Evolutionary conservation across 2,329 filamentous ascomycete species (phyloP), one percentile per base, ranked within the genome.

Genomic region (Trichophyton verrucosum): DNA sequence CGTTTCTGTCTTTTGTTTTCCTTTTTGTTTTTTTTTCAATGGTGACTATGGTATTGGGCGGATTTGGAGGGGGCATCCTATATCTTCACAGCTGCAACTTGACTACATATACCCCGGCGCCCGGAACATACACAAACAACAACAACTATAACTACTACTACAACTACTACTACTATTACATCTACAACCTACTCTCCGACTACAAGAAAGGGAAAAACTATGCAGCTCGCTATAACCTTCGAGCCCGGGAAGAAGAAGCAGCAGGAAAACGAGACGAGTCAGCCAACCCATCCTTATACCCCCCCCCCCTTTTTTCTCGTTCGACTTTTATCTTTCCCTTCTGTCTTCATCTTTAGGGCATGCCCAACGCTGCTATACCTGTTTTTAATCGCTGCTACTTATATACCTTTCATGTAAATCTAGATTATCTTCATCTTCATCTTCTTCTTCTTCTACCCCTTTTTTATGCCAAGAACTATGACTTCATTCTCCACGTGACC

Each of bases 71-170:
- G 42, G 33, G 47, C 55, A 53, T 58, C 42, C 53, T 57, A 20
- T 51, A 33, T 49, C 38, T 58, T 60, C 53, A 30, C 38, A 57
- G 6, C 44, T 46, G 42, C 27, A 33, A 20, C 44, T 47, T 61
- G 33, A 38, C 33, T 42, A 55, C 44, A 55, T 55, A 55, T 55
- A 55, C 51, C 49, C 51, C 51, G 51, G 51, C 51, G 51, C 51
- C 51, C 51, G 51, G 51, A 55, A 55, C 15, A 55, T 55, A 55
- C 27, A 36, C 51, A 55, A 55, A 55, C 27, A 55, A 55, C 24
- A 27, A 55, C 15, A 7, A 30, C 27, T 7, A 30, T 5, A 7
- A 33, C 30, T 13, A 36, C n/a, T 5, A 33, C 46, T 7, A 33
- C 30, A 3, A 33, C 9, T 33, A 33, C 30, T 33, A 33, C 3